phyloP scores from a whole-genome alignment of 169 alveolate genomes.

The Cryptosporidium viatorum region DNA sequence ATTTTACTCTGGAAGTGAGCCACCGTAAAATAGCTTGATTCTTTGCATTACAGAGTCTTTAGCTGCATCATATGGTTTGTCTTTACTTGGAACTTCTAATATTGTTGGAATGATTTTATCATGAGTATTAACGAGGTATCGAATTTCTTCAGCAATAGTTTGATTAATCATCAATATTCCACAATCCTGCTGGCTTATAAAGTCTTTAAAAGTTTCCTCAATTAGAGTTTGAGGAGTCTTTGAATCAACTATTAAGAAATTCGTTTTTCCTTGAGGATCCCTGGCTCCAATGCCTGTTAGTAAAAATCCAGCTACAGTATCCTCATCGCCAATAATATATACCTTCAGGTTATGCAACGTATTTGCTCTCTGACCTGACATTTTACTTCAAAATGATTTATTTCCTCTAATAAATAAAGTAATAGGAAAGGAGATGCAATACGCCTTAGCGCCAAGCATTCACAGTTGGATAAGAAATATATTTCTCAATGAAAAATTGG shows the following conservation, averaged over 20 bases:
- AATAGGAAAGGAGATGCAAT: neutral
- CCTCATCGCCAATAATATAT: constrained; percentile 79
- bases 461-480: neutral
- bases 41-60: constrained; percentile 81
- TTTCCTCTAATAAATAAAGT: neutral
- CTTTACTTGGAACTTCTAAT: constrained; percentile 90
- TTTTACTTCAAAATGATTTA: neutral
- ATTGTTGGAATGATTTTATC: constrained; percentile 88
- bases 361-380: constrained; percentile 56
- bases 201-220: constrained; percentile 83
- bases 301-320: constrained; percentile 89
- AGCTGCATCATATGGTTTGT: constrained; percentile 88
- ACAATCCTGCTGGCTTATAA: constrained; percentile 84
- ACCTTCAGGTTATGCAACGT: constrained; percentile 55
- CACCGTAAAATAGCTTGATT: constrained; percentile 68
- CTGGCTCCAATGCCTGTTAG: constrained; percentile 91
- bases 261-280: constrained; percentile 85
- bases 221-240: constrained; percentile 83
- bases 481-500: neutral
- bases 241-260: constrained; percentile 84
- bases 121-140: constrained; percentile 85
- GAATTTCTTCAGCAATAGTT: constrained; percentile 84
- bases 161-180: constrained; percentile 88
- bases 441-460: constrained; percentile 23
- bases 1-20: constrained; percentile 63